Base-by-base conservation (phyloP, 305 asterid genomes). In the Fraxinus baroniana region DNA sequence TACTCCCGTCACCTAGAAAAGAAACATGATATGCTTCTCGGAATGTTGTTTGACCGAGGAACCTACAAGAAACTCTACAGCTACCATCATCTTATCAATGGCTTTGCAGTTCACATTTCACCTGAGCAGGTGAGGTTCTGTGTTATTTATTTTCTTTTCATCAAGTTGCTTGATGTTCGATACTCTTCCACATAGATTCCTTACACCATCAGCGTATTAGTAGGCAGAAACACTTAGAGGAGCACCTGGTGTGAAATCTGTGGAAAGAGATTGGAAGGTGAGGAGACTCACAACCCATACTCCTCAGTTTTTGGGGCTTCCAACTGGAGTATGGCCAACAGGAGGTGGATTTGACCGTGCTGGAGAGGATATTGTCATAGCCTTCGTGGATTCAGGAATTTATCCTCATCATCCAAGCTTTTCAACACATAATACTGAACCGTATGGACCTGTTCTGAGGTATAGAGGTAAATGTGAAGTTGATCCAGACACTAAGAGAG, bases 251-350 rank as follows among this genome's bases (percentile, higher is more conserved):
- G 97, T 97, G 86, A 92, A 89, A 88, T 92, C 96, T 32, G 96
- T 97, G 81, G 95, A 89, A 86, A 93, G 96, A 84, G 99, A 97
- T 85, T 97, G 98, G 98, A 94, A 97, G 83, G 99, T 97, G 86
- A 94, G 88, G 90, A 94, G 89, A 82, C 97, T 97, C 79, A 97
- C 99, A 5, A 93, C 97, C 64, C 99, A 97, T 87, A 97, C 99
- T 73, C 99, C 99, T 7, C 93, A 97, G 78, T 97, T 97, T 85
- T 81, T 97, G 91, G 99, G 99, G 76, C 98, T 97, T 76, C 99
- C 99, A 13, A 93, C 97, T 73, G 99, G 98, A 80, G 99, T 95
- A 57, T 97, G 99, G 99, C 98, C 98, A 10, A 92, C 93, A 35
- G 98, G 97, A 77, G 99, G 98, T 86, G 98, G 98, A 33, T 94